These are phyloP conservation scores for Melaleuca alternifolia DNA, from an alignment of 345 rosid species.

Conservation along the genomic window DNA sequence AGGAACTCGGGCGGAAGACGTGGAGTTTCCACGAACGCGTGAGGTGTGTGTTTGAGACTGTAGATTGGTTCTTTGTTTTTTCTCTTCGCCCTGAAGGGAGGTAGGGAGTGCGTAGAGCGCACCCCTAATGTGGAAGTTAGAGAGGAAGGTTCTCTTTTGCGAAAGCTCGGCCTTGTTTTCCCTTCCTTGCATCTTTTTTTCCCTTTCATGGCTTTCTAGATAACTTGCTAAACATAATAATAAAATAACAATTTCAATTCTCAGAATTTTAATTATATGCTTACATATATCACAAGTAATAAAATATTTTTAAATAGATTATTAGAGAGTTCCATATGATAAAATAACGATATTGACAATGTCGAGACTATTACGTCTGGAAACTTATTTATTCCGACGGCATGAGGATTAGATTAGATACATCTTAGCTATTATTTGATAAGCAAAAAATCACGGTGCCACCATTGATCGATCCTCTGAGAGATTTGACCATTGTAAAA, in stretches of 20 bases:
- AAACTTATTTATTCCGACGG: too few relatives aligned
- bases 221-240: not conserved
- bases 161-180: not conserved
- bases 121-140: not conserved
- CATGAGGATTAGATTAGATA: too few relatives aligned
- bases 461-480: too few relatives aligned
- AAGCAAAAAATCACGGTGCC: too few relatives aligned
- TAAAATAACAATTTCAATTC: not conserved
- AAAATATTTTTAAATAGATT: fast-evolving
- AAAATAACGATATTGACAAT: too few relatives aligned
- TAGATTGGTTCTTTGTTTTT: not conserved
- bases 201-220: not conserved
- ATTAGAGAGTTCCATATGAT: too few relatives aligned
- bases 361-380: too few relatives aligned
- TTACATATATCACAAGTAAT: not conserved
- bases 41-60: not conserved
- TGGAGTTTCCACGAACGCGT: not conserved
- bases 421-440: too few relatives aligned
- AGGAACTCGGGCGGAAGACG: not conserved
- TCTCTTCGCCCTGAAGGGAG: not conserved
- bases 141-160: not conserved
- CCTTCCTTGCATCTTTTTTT: not conserved
- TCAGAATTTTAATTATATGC: not conserved
- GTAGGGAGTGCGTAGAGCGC: not conserved
- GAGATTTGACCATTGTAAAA: too few relatives aligned